Conservation (phyloP, 2,329 filamentous ascomycete species). For the Aspergillus sp. region DNA sequence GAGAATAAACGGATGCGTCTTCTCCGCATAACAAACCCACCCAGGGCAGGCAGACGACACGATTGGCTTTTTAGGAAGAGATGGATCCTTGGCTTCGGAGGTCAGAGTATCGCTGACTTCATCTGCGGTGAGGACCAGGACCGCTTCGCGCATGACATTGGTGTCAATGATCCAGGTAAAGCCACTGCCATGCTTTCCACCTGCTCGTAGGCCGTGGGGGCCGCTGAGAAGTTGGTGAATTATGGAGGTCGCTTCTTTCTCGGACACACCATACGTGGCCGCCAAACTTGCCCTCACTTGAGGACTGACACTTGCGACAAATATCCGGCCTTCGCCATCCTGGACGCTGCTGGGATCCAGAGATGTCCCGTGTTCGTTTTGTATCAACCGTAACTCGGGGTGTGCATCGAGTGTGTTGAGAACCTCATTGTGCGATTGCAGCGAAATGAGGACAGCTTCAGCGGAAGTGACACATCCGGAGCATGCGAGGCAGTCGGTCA, state of each 20-base stretch:
- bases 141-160: slow-evolving; percentile 75
- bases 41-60: slow-evolving; percentile 90
- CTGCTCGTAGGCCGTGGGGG: slow-evolving; percentile 63
- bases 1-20: slow-evolving; percentile 91
- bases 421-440: slow-evolving; percentile 93
- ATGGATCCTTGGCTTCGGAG: slow-evolving; percentile 1
- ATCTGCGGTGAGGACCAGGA: slow-evolving; percentile 74
- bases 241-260: slow-evolving; percentile 74
- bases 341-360: slow-evolving; percentile 45
- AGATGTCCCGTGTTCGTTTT: slow-evolving; percentile 18
- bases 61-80: slow-evolving; percentile 39
- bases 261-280: slow-evolving; percentile 73
- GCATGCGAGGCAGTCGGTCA: slow-evolving; percentile 96
- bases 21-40: slow-evolving; percentile 98
- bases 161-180: slow-evolving; percentile 93
- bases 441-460: slow-evolving; percentile 90
- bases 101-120: slow-evolving; percentile 56
- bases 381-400: slow-evolving; percentile 38
- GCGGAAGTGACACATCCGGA: slow-evolving; percentile 97
- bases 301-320: slow-evolving; percentile 89
- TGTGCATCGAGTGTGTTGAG: slow-evolving; percentile 72
- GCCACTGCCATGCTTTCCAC: slow-evolving; percentile 69
- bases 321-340: slow-evolving; percentile 63
- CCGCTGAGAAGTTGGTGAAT: slow-evolving; percentile 76
- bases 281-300: slow-evolving; percentile 88